Conservation (phyloP, 768 basidiomycete species). For the Tricholoma flavovirens region DNA sequence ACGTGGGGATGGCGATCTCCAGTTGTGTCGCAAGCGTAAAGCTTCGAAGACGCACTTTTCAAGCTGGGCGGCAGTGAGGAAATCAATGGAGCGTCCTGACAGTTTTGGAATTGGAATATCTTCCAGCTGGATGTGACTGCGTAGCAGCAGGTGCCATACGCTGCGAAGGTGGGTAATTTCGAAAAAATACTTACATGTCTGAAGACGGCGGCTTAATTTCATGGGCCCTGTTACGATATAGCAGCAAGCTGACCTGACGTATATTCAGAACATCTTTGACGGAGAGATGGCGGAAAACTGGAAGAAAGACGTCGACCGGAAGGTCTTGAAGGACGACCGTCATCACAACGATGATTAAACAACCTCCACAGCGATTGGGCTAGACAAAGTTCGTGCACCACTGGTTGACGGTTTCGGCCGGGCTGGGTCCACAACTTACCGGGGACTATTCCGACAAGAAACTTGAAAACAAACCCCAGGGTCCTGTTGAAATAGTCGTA, state of each 20-base stretch:
- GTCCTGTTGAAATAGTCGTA: too few relatives aligned
- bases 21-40: slow-evolving; percentile 40
- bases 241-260: slow-evolving; percentile 38
- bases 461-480: too few relatives aligned
- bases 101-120: slow-evolving; percentile 46
- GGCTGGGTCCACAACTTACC: background rate
- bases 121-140: slow-evolving; percentile 32
- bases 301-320: slow-evolving; percentile 44
- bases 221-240: too few relatives aligned
- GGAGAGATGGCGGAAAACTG: slow-evolving; percentile 36
- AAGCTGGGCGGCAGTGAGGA: slow-evolving; percentile 36
- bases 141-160: slow-evolving; percentile 46
- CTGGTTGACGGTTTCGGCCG: too few relatives aligned
- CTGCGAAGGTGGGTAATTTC: slow-evolving; percentile 39
- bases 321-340: slow-evolving; percentile 22
- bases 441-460: background rate
- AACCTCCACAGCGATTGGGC: too few relatives aligned
- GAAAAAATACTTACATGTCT: slow-evolving; percentile 44
- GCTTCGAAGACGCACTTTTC: slow-evolving; percentile 37
- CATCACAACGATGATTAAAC: background rate
- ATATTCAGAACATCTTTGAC: slow-evolving; percentile 37
- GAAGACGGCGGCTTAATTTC: background rate
- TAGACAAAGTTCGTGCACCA: background rate
- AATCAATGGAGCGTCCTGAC: slow-evolving; percentile 22
- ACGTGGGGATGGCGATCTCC: slow-evolving; percentile 38